Conservation (phyloP, 257 asterid genomes). For the Fraxinus quadrangulata region DNA sequence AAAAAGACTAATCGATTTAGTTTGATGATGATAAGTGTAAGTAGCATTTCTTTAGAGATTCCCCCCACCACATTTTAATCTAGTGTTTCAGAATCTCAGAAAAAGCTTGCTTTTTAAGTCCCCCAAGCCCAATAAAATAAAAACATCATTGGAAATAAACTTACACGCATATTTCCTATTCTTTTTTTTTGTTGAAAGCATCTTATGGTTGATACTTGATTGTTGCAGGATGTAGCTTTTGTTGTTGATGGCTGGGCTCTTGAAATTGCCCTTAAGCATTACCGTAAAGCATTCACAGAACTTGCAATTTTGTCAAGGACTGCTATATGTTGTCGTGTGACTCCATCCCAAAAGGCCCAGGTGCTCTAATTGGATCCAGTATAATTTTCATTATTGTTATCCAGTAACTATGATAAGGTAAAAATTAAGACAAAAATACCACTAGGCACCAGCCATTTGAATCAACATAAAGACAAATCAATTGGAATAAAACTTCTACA, state of each 20-base stretch:
- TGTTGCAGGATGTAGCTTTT: constrained; percentile 86
- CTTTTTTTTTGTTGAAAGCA: background rate
- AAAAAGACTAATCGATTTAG: background rate
- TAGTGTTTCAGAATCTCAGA: too few species aligned
- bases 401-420: background rate
- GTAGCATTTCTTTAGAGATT: background rate
- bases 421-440: background rate
- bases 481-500: constrained; percentile 3
- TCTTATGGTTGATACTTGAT: constrained; percentile 30
- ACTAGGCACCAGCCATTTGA: background rate
- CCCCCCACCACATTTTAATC: too few species aligned
- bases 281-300: constrained; percentile 87
- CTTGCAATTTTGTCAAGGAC: constrained; percentile 90
- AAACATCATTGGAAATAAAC: too few species aligned
- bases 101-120: background rate
- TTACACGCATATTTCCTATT: background rate
- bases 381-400: constrained; percentile 15
- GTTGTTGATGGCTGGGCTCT: constrained; percentile 99
- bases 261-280: constrained; percentile 90
- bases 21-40: background rate
- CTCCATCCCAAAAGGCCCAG: constrained; percentile 99
- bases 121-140: background rate
- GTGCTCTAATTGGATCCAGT: constrained; percentile 38
- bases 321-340: constrained; percentile 97
- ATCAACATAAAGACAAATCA: background rate